Evolutionary conservation across 257 asterid genomes (phyloP).

Genomic region (Solanum ossicruentum): DNA sequence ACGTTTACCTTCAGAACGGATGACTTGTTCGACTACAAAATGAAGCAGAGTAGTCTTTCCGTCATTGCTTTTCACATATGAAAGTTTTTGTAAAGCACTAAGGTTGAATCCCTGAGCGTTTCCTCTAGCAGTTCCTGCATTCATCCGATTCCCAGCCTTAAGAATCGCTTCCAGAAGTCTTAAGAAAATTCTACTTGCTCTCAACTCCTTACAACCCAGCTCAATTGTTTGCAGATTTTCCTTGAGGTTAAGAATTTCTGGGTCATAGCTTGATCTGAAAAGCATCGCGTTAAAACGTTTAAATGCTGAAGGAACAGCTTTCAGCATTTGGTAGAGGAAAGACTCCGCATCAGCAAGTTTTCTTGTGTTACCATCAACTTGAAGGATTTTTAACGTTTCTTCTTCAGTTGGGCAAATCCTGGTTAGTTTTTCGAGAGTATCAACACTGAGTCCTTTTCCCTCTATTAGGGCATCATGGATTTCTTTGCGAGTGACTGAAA

Average conservation of each 20-base stretch:
- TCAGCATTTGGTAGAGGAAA: constrained; percentile 59
- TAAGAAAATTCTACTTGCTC: constrained; percentile 46
- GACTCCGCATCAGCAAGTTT: constrained; percentile 79
- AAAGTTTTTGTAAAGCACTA: constrained; percentile 40
- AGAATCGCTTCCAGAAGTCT: constrained; percentile 81
- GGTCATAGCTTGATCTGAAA: constrained; percentile 49
- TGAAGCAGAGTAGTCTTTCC: constrained; percentile 73
- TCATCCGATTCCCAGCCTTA: constrained; percentile 76
- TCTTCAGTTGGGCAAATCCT: constrained; percentile 65
- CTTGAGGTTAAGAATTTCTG: constrained; percentile 57
- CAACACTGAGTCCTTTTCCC: constrained; percentile 52
- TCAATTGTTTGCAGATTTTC: constrained; percentile 54
- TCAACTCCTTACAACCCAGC: constrained; percentile 53
- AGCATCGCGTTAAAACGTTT: constrained; percentile 58
- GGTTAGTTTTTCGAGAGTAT: constrained; percentile 62
- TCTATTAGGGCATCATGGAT: constrained; percentile 50
- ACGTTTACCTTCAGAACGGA: constrained; percentile 57
- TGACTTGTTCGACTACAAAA: constrained; percentile 75
- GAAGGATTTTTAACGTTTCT: constrained; percentile 45
- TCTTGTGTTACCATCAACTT: constrained; percentile 44
- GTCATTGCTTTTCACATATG: constrained; percentile 62
- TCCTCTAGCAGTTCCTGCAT: constrained; percentile 76
- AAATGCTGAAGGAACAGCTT: constrained; percentile 63
- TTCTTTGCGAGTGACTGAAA: constrained; percentile 45
- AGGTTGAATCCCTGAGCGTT: constrained; percentile 76